phyloP scores from a whole-genome alignment of 2,329 filamentous ascomycete genomes.

The Penicillium sp. region DNA sequence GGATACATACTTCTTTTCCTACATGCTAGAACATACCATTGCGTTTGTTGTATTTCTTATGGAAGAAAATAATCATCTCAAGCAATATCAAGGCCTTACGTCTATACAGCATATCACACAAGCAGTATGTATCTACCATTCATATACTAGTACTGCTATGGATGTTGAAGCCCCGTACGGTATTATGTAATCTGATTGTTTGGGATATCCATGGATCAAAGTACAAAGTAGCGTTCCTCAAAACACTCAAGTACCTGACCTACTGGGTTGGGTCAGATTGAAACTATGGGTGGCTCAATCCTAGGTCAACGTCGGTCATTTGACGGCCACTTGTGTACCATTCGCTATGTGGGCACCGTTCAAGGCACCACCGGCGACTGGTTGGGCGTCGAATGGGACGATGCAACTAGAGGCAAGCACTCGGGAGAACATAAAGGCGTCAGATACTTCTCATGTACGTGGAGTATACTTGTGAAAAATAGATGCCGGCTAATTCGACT shows the following conservation, averaged over 20 bases:
- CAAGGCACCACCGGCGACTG: constrained; percentile 74
- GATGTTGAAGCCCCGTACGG: background rate
- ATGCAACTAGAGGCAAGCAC: constrained; percentile 81
- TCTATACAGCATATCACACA: no score
- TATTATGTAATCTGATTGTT: constrained; percentile 28
- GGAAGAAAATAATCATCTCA: no score
- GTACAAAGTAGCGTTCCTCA: background rate
- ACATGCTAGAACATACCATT: background rate
- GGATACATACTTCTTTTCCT: background rate
- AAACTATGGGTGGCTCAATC: constrained; percentile 6
- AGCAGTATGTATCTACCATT: no score
- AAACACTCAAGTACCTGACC: background rate
- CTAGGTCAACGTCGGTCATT: constrained; percentile 78
- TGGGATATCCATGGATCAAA: constrained; percentile 3
- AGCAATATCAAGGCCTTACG: no score
- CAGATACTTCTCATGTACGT: constrained; percentile 77
- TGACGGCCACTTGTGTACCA: constrained; percentile 73
- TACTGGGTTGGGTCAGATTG: background rate
- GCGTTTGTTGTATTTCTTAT: no score
- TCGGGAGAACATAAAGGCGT: constrained; percentile 76
- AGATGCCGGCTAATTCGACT: constrained; percentile 17
- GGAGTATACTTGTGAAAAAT: background rate
- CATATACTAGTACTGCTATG: no score
- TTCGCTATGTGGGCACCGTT: constrained; percentile 78
- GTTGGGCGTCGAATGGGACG: constrained; percentile 98